phyloP scores from a whole-genome alignment of 345 rosid species.

The Sonneratia caseolaris region DNA sequence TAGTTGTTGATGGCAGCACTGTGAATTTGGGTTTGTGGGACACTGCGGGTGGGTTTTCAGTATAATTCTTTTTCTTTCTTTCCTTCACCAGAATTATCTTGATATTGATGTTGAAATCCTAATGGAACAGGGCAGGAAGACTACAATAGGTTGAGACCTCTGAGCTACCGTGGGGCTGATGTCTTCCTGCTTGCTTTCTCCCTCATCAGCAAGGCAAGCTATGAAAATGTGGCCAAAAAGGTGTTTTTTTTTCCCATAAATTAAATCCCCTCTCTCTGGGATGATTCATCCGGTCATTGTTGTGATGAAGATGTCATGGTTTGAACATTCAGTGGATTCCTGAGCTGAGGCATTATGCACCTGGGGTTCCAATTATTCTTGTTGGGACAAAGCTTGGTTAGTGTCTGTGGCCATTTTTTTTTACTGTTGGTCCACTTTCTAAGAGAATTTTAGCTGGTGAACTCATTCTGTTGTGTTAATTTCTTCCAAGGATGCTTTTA shows the following conservation, averaged over 20 bases:
- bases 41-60: conserved; percentile 49
- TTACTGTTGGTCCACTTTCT: not conserved
- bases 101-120: conserved; percentile 6
- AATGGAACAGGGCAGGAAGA: conserved; percentile 77
- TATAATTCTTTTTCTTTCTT: not conserved
- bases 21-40: conserved; percentile 79
- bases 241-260: conserved; percentile 18
- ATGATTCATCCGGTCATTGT: conserved; percentile 1
- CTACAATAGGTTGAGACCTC: conserved; percentile 77
- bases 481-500: no score
- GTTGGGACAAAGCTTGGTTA: conserved; percentile 56
- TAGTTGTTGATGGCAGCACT: conserved; percentile 71
- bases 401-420: conserved; percentile 8
- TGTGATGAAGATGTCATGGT: conserved; percentile 10
- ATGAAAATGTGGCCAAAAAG: conserved; percentile 78
- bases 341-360: conserved; percentile 81
- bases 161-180: conserved; percentile 92
- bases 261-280: not conserved
- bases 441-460: not conserved
- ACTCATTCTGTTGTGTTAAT: not conserved
- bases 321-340: conserved; percentile 73
- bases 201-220: conserved; percentile 90
- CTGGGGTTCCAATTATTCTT: conserved; percentile 53
- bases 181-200: conserved; percentile 87
- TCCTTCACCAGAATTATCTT: not conserved